A percentile compares a stretch with the other conserved stretches of the same genome.
phyloP scores from a whole-genome alignment of 2,329 filamentous ascomycete genomes.

The Monosporascus sp. region DNA sequence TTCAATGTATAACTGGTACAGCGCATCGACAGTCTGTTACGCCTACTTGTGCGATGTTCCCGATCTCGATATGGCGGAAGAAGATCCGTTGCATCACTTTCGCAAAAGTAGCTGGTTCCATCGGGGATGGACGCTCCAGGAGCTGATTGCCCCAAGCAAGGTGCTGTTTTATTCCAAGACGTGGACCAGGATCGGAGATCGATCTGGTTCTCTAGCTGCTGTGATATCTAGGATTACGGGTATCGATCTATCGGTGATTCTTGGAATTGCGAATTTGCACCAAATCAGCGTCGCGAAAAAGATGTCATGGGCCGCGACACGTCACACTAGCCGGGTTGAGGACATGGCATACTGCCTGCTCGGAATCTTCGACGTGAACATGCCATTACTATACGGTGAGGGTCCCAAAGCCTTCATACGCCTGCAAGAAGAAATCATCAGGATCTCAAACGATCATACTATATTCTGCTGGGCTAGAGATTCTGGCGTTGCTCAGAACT shows the following conservation, averaged over 20 bases:
- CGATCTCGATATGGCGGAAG: background rate
- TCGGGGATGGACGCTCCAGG: conserved; percentile 18
- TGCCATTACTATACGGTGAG: conserved; percentile 24
- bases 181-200: conserved; percentile 13
- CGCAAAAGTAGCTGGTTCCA: conserved; percentile 10
- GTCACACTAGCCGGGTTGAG: conserved; percentile 14
- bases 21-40: conserved; percentile 5
- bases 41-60: conserved; percentile 6
- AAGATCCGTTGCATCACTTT: background rate
- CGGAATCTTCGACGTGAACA: conserved; percentile 22
- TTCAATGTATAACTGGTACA: conserved; percentile 11
- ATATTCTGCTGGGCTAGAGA: conserved; percentile 18
- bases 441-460: conserved; percentile 16
- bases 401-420: conserved; percentile 14
- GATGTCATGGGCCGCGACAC: conserved; percentile 22
- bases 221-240: conserved; percentile 4
- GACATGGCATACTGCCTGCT: conserved; percentile 22
- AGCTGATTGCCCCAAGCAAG: conserved; percentile 9
- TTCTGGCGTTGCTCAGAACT: background rate
- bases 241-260: conserved; percentile 2
- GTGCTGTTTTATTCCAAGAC: conserved; percentile 13
- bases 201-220: background rate
- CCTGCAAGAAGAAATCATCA: conserved; percentile 21
- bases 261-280: background rate
- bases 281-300: conserved; percentile 13